A percentile compares a stretch with the other conserved stretches of the same genome.
Conservation (phyloP, 805 yeast genomes). For the Candida yuanshanica region DNA sequence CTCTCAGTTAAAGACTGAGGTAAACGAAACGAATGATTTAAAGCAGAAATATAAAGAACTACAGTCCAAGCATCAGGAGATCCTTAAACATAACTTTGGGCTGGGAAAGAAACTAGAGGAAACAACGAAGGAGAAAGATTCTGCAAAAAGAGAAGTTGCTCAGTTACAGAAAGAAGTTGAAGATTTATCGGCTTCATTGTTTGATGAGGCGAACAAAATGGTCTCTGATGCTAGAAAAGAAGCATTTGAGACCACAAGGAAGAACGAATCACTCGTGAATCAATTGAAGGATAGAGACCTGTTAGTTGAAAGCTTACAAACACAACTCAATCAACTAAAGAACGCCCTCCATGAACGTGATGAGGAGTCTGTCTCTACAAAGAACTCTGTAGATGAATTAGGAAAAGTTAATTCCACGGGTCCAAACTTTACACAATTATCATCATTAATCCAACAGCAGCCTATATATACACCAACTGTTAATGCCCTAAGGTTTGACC, state of each 20-base stretch:
- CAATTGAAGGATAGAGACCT: slow-evolving; percentile 65
- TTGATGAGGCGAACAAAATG: slow-evolving; percentile 81
- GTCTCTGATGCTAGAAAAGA: slow-evolving; percentile 74
- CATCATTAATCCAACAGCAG: slow-evolving; percentile 18
- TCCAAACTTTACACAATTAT: slow-evolving; percentile 1
- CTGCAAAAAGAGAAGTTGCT: slow-evolving; percentile 54
- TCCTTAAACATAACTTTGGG: slow-evolving; percentile 28
- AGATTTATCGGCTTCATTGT: slow-evolving; percentile 69
- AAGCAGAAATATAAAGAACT: slow-evolving; percentile 25
- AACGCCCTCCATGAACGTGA: slow-evolving; percentile 49
- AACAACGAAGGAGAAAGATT: slow-evolving; percentile 33
- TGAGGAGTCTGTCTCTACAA: slow-evolving; percentile 11
- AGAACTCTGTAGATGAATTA: slow-evolving; percentile 10
- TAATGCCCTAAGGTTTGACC: slow-evolving; percentile 37
- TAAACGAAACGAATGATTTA: slow-evolving; percentile 16
- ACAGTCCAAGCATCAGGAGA: slow-evolving; percentile 27
- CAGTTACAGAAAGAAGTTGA: slow-evolving; percentile 69
- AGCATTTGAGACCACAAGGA: slow-evolving; percentile 51
- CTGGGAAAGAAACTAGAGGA: slow-evolving; percentile 26
- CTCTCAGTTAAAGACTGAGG: slow-evolving; percentile 23
- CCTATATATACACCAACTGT: slow-evolving; percentile 36
- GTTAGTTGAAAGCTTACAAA: slow-evolving; percentile 56
- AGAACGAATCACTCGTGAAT: slow-evolving; percentile 47
- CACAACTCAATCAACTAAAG: slow-evolving; percentile 65
- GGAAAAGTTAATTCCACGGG: not conserved